Evolutionary conservation across 2,329 filamentous ascomycete genomes (phyloP), one percentile per base, ranked within the genome.

Genomic region (Alternaria sp.): DNA sequence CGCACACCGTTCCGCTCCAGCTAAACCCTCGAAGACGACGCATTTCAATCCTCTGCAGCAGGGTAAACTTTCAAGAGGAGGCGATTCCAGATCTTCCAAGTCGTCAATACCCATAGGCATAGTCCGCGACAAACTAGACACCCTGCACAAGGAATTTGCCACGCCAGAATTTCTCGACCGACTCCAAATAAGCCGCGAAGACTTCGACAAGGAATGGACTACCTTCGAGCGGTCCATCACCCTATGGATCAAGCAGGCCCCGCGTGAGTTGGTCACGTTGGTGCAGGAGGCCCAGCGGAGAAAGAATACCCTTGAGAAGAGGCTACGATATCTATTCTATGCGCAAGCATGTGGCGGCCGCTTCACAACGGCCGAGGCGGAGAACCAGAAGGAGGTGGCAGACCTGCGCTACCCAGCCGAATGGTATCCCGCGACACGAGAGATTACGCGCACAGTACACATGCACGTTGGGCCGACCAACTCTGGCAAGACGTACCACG

Each of bases 391-490:
- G 56, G 69, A 74, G 20, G 81, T 96, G 14, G 88, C 93, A n/a
- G 93, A 97, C 80, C 83, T 97, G 69, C 88, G 94, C n/a, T 94
- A 89, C 78, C 96, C 96, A 0, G 87, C 90, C 58, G 96, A 99
- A 78, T 98, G 95, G 95, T 98, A 91, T 75, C 93, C 95, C 1
- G 89, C 88, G 5, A 96, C 96, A 2, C 87, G 96, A 62, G 86
- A 88, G 49, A 84, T 96, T 71, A 92, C 94, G 74, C 87, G 96
- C 47, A 95, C 89, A 0, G 87, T 99, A 44, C 93, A 98, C 82
- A 84, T 99, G 20, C 96, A 99, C 73, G 94, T 99, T 54, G 96
- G 96, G 0, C 96, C 96, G 2, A 99, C 96, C 3, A 99, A 99
- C 79, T 98, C 96, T 1, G 96, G 96, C 61, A 99, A 99, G 84